Percentiles rank a stretch among this genome's conserved stretches.
phyloP scores from a whole-genome alignment of 345 rosid species.

The Arabidopsis arenosa region DNA sequence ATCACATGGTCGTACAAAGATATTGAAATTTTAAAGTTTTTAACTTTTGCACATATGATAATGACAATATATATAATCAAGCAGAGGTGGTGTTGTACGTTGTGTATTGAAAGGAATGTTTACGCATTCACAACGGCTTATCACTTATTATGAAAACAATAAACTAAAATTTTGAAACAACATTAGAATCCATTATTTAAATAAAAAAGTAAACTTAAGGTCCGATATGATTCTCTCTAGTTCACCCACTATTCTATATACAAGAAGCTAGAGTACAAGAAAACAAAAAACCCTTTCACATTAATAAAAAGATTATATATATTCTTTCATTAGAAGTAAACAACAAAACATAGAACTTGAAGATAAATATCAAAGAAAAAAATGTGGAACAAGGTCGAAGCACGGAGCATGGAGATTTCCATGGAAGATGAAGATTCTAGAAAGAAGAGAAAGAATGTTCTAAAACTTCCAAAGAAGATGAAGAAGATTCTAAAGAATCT shows the following conservation, averaged over 20 bases:
- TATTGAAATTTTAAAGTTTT: background rate
- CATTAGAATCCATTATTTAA: background rate
- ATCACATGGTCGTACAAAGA: background rate
- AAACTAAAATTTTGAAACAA: background rate
- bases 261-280: background rate
- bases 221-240: slow-evolving; percentile 2
- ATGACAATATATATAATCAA: too few relatives aligned
- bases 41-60: too few relatives aligned
- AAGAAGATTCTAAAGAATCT: slow-evolving; percentile 49
- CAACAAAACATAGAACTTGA: slow-evolving; percentile 1
- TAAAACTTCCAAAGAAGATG: slow-evolving; percentile 42
- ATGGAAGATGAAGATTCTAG: slow-evolving; percentile 23
- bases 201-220: background rate
- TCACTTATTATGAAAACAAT: background rate
- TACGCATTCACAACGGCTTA: background rate
- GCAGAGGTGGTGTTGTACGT: too few relatives aligned
- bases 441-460: slow-evolving; percentile 33
- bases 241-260: slow-evolving; percentile 28
- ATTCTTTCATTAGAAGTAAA: slow-evolving; percentile 12
- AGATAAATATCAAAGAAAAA: slow-evolving; percentile 7
- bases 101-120: too few relatives aligned
- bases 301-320: background rate
- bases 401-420: slow-evolving; percentile 42
- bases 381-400: slow-evolving; percentile 50
- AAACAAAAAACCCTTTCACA: slow-evolving; percentile 4